Evolutionary conservation across 345 rosid species (phyloP).

Genomic region (Streptanthus diversifolius): DNA sequence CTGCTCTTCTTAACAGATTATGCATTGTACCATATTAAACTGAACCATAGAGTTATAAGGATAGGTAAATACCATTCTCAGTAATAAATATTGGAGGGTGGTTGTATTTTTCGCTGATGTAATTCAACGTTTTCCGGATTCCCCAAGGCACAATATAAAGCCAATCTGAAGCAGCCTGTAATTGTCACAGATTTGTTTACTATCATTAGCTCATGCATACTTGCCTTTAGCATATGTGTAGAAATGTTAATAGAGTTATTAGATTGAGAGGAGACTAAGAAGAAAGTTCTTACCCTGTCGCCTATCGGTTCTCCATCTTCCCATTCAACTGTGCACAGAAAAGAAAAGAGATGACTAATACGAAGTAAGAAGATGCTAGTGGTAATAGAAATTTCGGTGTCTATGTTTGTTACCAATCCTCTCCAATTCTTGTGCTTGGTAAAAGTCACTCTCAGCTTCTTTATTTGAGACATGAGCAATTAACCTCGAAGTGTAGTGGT

Average conservation of each 20-base stretch:
- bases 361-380: background rate
- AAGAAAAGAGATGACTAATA: conserved; percentile 14
- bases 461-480: conserved; percentile 48
- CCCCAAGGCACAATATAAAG: conserved; percentile 93
- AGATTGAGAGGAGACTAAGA: background rate
- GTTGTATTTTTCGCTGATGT: conserved; percentile 57
- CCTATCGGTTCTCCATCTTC: conserved; percentile 81
- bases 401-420: conserved; percentile 50
- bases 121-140: conserved; percentile 63
- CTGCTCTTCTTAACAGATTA: background rate
- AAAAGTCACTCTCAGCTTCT: conserved; percentile 46
- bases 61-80: conserved; percentile 60
- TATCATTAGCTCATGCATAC: background rate
- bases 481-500: conserved; percentile 84
- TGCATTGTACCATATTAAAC: conserved; percentile 6
- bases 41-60: background rate
- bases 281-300: conserved; percentile 50
- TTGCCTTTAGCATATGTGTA: background rate
- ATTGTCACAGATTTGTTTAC: conserved; percentile 22
- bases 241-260: background rate
- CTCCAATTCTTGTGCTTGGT: conserved; percentile 59
- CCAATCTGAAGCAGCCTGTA: conserved; percentile 95
- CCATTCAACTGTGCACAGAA: conserved; percentile 50
- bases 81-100: conserved; percentile 63
- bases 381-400: background rate